Base-by-base conservation (phyloP, 1,139 yeast genomes). In the Zygosaccharomyces pseudobailii region DNA sequence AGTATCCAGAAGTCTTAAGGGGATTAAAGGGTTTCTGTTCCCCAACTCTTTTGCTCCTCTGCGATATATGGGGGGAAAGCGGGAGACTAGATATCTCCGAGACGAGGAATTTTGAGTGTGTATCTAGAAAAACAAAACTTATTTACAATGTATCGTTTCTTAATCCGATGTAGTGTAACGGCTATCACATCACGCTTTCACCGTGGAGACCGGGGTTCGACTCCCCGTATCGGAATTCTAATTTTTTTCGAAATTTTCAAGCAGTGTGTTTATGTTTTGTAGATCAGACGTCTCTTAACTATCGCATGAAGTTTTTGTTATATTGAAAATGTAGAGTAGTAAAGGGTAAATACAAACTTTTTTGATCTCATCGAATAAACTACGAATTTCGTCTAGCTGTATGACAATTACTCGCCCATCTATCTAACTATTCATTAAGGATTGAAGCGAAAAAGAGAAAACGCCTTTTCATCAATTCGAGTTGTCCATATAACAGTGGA, bases 151-250 rank as follows among this genome's bases (percentile, higher is more conserved):
- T 9, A 4, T 1, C 5, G 13, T 3, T 32, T 23, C 17, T 7
- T 4, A 5, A 35, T 48, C 52, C 52, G 52, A 49, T 49, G 47
- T 49, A 49, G 52, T 49, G 52, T 49, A 49, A 49, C 52, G 52
- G 52, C 52, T 49, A 49, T 49, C 52, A 49, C 52, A 49, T 47
- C 50, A 41, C 50, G 50, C 50, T 48, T 39, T 39, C 42, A 39
- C 42, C 42, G 42, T 47, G 47, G 50, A 47, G 50, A 47, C 50
- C 50, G 47, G 50, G 50, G 50, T 47, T 47, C 50, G 50, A 47
- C 46, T 47, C 50, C 50, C 50, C 50, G 50, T 45, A 47, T 47
- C 50, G 50, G 50, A 47, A 47, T 28, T 20, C 30, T 13, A 13
- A 13, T n/a, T 39, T 47, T 39, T 30, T 40, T 42, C 20, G 25